Percentiles rank a stretch among this genome's conserved stretches.
Evolutionary conservation across 1,284 basidiomycete species (phyloP).

Genomic region (Trametes pubescens): DNA sequence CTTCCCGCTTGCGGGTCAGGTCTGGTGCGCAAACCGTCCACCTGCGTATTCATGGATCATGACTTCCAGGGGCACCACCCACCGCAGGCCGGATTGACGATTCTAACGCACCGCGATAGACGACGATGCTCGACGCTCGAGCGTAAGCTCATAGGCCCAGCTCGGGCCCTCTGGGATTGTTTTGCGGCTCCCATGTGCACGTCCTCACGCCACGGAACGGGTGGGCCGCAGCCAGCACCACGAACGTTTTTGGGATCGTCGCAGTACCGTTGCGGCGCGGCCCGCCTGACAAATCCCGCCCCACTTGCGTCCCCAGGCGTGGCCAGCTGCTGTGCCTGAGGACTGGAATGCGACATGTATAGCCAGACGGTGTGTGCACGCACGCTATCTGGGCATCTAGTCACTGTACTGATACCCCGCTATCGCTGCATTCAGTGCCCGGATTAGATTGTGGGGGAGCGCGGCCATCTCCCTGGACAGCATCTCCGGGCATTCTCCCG

Average conservation of each 20-base stretch:
- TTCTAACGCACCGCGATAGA: conserved; percentile 15
- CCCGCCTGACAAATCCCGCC: conserved; percentile 4
- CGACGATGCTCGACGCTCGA: conserved; percentile 20
- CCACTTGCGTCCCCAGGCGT: not conserved
- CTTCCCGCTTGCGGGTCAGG: conserved; percentile 12
- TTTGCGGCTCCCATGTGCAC: conserved; percentile 7
- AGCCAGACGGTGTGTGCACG: conserved; percentile 11
- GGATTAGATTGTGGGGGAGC: conserved; percentile 25
- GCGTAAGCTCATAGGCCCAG: not conserved
- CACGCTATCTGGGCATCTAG: conserved; percentile 1
- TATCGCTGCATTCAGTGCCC: conserved; percentile 15
- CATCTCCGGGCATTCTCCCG: conserved; percentile 19
- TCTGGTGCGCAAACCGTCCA: conserved; percentile 2
- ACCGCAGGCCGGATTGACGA: conserved; percentile 9
- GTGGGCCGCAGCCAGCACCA: conserved; percentile 18
- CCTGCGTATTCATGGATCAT: conserved; percentile 15
- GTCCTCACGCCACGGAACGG: conserved; percentile 14
- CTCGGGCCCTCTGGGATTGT: conserved; percentile 12
- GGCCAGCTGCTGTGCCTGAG: conserved; percentile 9
- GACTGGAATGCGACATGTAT: not conserved
- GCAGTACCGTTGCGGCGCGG: conserved; percentile 5
- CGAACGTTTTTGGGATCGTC: conserved; percentile 35
- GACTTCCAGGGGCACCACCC: conserved; percentile 7
- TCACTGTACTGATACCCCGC: conserved; percentile 14
- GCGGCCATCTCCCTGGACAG: conserved; percentile 2